Base-by-base conservation (phyloP, 1,284 basidiomycete genomes). In the Puccinia hordei region DNA sequence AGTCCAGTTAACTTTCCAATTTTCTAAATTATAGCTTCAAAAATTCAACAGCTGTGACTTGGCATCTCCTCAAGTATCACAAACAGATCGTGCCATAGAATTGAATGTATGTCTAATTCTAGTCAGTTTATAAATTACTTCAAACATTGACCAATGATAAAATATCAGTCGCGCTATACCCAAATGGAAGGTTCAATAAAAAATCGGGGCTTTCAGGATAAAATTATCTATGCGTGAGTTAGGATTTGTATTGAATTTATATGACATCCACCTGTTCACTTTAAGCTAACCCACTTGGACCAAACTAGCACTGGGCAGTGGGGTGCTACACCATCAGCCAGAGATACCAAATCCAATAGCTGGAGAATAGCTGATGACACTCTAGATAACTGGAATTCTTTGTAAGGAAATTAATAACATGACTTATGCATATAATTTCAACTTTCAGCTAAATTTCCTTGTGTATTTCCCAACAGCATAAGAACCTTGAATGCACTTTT, bases 211-310 rank as follows among this genome's bases (percentile, higher is more conserved):
- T 12, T 24, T 1, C 61, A 49, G 46, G 17, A 49, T 19, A 49
- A 79, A 15, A 71, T 72, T 17, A 72, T 79, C 19, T 61, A 71
- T 41, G 66, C 77, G 77, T 79, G 15, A 59, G 66, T 61, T 57
- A 10, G 55, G 27, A 9, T 13, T 19, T 49, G 3, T 30, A 22
- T 27, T 61, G n/a, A 44, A 49, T 33, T 19, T 19, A 79, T n/a
- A 63, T 59, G 41, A 15, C 1, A 15, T 30, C 30, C 35, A 4
- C 17, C 35, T 38, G n/a, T 65, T n/a, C 19, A 33, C 6, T 61
- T 61, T n/a, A n/a, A 30, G 5, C 38, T 33, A 59, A 49, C 19
- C 17, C 35, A 44, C n/a, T 57, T 12, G 10, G 17, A 35, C 9
- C 1, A 27, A 44, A 35, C 30, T 57, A 79, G 77, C 35, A 79